Conservation (phyloP, 495 filamentous ascomycete species). For the Chaetomium cochliodes region DNA sequence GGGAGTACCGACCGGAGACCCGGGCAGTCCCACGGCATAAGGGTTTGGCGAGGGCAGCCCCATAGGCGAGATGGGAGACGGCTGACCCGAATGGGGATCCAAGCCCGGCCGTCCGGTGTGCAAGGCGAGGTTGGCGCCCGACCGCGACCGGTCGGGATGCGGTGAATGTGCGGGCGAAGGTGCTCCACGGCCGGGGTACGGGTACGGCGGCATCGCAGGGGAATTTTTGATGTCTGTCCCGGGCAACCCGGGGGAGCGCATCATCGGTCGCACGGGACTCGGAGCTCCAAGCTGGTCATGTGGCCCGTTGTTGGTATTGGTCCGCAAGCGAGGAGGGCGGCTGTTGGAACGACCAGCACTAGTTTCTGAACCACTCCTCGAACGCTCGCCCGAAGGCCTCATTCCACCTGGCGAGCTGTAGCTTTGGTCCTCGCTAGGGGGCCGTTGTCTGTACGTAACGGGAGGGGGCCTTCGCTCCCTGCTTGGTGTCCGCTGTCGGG, state of each 20-base stretch:
- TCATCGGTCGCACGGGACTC: conserved; percentile 32
- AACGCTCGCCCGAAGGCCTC: conserved; percentile 45
- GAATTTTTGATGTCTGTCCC: conserved; percentile 47
- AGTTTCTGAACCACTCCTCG: conserved; percentile 63
- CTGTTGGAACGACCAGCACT: conserved; percentile 52
- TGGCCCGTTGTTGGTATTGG: conserved; percentile 40
- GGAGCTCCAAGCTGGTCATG: conserved; percentile 45
- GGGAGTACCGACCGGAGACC: conserved; percentile 34
- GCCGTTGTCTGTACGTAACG: conserved; percentile 41
- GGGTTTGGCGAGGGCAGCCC: conserved; percentile 34
- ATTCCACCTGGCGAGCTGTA: conserved; percentile 32
- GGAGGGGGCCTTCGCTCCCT: conserved; percentile 48
- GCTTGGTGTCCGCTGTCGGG: conserved; percentile 43
- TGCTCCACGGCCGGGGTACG: conserved; percentile 39
- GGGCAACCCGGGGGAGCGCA: conserved; percentile 47
- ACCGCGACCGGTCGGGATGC: conserved; percentile 30
- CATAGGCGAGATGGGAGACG: conserved; percentile 49
- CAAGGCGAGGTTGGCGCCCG: conserved; percentile 36
- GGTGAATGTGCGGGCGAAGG: conserved; percentile 33
- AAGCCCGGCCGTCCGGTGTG: conserved; percentile 35
- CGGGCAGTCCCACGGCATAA: conserved; percentile 22
- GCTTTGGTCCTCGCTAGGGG: conserved; percentile 41
- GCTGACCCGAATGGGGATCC: conserved; percentile 36
- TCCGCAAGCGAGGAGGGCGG: conserved; percentile 36
- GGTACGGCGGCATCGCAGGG: conserved; percentile 50